Conservation (phyloP, 345 rosid species). For the Melastoma malabathricum region DNA sequence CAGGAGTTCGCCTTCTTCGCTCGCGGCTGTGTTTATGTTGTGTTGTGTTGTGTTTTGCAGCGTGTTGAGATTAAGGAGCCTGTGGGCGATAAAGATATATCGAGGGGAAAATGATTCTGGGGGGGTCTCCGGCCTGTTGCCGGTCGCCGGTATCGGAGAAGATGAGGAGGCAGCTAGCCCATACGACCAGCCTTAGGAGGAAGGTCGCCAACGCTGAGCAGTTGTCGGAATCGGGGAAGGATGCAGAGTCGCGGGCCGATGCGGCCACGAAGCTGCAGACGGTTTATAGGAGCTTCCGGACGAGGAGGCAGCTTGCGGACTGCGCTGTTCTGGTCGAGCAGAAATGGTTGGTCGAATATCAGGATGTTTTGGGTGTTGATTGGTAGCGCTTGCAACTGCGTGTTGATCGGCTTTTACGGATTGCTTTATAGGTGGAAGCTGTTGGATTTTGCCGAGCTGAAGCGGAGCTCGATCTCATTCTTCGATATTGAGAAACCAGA, state of each 20-base stretch:
- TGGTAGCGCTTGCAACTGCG: background rate
- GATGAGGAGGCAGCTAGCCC: constrained; percentile 14
- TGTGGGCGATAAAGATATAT: no score
- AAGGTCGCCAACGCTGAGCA: constrained; percentile 12
- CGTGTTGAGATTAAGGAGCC: no score
- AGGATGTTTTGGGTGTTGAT: no score
- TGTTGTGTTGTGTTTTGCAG: no score
- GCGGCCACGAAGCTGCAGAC: constrained; percentile 83
- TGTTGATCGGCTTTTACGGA: constrained; percentile 1
- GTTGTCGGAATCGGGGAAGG: constrained; percentile 8
- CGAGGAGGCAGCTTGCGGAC: constrained; percentile 81
- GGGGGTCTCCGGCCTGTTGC: constrained; percentile 6
- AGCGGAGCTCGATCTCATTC: constrained; percentile 81
- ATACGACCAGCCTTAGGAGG: constrained; percentile 14
- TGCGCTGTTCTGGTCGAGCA: constrained; percentile 90
- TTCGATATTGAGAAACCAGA: constrained; percentile 70
- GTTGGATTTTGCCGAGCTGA: constrained; percentile 86
- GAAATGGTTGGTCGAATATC: constrained; percentile 50
- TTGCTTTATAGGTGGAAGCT: constrained; percentile 17
- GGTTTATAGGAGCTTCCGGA: constrained; percentile 85
- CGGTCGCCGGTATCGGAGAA: constrained; percentile 15
- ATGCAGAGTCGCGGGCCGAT: constrained; percentile 18
- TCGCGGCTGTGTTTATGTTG: no score
- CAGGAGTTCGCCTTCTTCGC: no score
- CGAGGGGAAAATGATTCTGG: background rate